Evolutionary conservation across 2,329 filamentous ascomycete species (phyloP), one percentile per base, ranked within the genome.

Genomic region (Phaeophleospora eucalypticola): DNA sequence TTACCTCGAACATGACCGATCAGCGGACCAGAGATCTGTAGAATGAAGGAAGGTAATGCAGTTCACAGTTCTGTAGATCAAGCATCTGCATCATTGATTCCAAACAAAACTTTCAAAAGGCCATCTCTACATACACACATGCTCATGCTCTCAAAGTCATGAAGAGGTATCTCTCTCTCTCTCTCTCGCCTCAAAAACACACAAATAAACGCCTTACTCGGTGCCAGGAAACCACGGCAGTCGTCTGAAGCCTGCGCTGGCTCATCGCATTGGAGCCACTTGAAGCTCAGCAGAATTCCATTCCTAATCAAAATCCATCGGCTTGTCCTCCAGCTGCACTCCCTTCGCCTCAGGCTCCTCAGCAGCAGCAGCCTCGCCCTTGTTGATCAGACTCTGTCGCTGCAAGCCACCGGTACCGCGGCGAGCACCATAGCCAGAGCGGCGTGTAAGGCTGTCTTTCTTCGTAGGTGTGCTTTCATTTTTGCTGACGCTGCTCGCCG

Each of bases 291-390:
- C 12, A 16, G 54, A 46, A 54, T 56, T 53, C 58, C 51, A 61
- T 49, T 57, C 59, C 60, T 63, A 87, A 68, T 87, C 83, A 68
- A 64, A 65, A 48, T 88, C 83, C 83, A 89, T 87, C n/a, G 85
- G 82, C 68, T 80, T 83, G 65, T 89, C 86, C 60, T 81, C 81
- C 60, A 89, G 72, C 56, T 82, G 83, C 35, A 89, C 84, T 4
- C 83, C 80, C 67, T 68, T 54, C 4, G 52, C 70, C 65, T 53
- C 71, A 68, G 48, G 64, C 40, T 53, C 50, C 24, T 53, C 52
- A 7, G 46, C 42, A 21, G 51, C 59, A 39, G 63, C 63, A 21
- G 54, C 45, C 45, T 62, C 48, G 36, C 63, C 27, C 16, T 56
- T 55, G 33, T 59, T 59, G 35, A 66, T 56, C 17, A 61, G 36